These are phyloP conservation scores for Erysimum cheiri DNA, from an alignment of 441 rosid genomes.

Conservation along the genomic window DNA sequence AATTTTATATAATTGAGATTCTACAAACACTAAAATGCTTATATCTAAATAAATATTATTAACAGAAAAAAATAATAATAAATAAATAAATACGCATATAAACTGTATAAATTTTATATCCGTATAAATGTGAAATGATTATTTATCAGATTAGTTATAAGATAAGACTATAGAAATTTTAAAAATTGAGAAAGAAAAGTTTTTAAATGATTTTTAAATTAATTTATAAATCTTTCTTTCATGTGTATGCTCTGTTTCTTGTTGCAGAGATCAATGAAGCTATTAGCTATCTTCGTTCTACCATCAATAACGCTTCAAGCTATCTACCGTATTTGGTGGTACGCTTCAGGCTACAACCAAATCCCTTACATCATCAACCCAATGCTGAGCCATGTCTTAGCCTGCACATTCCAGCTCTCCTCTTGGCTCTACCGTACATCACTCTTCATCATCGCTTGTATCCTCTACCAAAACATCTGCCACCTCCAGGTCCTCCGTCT, in stretches of 20 bases:
- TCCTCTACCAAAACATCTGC: conserved; percentile 69
- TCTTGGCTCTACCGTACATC: conserved; percentile 87
- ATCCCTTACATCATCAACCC: conserved; percentile 66
- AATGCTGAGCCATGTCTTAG: conserved; percentile 54
- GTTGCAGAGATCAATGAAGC: conserved; percentile 73
- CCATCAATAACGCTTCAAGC: conserved; percentile 69
- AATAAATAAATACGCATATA: too few species aligned
- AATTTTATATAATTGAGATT: too few species aligned
- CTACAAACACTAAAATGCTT: too few species aligned
- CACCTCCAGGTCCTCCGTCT: conserved; percentile 71
- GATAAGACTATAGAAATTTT: background rate
- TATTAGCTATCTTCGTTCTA: conserved; percentile 64
- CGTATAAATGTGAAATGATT: background rate
- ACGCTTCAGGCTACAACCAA: conserved; percentile 57
- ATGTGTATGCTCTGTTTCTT: conserved; percentile 28
- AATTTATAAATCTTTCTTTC: too few species aligned
- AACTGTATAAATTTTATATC: background rate
- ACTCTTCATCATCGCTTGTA: conserved; percentile 69
- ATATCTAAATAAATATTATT: too few species aligned
- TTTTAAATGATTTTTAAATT: too few species aligned
- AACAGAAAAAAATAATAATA: too few species aligned
- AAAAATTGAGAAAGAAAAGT: too few species aligned
- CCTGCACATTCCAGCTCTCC: conserved; percentile 68
- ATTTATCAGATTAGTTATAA: too few species aligned
- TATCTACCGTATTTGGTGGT: conserved; percentile 90